These are phyloP conservation scores for Calonectria honghensis DNA, from an alignment of 2,329 filamentous ascomycete genomes.

Conservation along the genomic window DNA sequence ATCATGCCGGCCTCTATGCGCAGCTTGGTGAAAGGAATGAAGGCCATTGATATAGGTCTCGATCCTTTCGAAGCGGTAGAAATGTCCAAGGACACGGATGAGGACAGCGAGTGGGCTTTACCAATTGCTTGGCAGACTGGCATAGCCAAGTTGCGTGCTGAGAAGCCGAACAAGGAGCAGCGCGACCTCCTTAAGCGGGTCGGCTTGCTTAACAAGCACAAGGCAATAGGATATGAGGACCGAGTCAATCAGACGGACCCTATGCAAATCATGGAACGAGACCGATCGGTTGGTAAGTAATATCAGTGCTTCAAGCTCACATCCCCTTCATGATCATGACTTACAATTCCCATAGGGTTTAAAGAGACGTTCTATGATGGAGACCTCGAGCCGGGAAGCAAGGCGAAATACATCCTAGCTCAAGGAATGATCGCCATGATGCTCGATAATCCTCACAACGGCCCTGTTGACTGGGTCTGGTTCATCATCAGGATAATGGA, in stretches of 20 bases:
- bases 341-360: constrained; percentile 45
- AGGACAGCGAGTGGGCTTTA: constrained; percentile 48
- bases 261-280: constrained; percentile 53
- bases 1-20: constrained; percentile 39
- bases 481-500: constrained; percentile 50
- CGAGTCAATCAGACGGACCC: constrained; percentile 38
- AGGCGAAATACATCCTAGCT: constrained; percentile 43
- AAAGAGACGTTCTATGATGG: constrained; percentile 54
- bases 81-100: constrained; percentile 31
- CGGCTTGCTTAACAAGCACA: constrained; percentile 25
- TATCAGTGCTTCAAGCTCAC: fast-evolving
- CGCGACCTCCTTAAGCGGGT: constrained; percentile 40
- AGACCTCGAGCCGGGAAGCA: constrained; percentile 54
- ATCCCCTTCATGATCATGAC: fast-evolving
- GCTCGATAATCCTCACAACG: constrained; percentile 38
- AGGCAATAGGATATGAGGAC: constrained; percentile 27
- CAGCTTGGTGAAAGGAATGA: constrained; percentile 38
- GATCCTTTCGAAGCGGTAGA: constrained; percentile 37
- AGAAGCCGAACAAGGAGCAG: constrained; percentile 6
- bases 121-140: constrained; percentile 52
- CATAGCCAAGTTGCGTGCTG: constrained; percentile 39
- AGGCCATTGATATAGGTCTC: constrained; percentile 35
- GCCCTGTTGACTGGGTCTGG: constrained; percentile 51
- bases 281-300: constrained; percentile 48
- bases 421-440: constrained; percentile 47